Percentiles rank a stretch among this genome's conserved stretches.
Evolutionary conservation across 164 flowering plant species (phyloP).

Genomic region (Hamamelis virginiana): DNA sequence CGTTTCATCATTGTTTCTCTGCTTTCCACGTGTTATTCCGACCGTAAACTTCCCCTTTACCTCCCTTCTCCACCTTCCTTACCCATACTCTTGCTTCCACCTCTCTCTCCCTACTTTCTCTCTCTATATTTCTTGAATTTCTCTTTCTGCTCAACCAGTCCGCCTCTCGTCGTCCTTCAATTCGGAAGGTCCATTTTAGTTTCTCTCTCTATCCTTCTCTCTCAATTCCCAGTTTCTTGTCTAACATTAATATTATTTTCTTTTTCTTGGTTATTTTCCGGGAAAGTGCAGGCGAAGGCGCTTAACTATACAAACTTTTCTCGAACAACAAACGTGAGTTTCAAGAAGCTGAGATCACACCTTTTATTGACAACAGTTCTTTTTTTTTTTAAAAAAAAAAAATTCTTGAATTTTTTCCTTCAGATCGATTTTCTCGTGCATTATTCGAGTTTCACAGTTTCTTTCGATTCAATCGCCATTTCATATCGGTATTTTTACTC

Average conservation of each 20-base stretch:
- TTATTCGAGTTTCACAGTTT: too few species aligned
- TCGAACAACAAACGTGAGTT: slow-evolving; percentile 1
- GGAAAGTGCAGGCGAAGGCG: not conserved
- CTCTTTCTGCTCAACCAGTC: not conserved
- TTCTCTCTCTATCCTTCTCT: not conserved
- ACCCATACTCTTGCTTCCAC: not conserved
- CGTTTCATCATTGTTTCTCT: too few species aligned
- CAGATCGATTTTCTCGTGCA: too few species aligned
- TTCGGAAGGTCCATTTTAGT: not conserved
- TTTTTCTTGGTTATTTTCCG: not conserved
- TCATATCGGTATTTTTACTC: too few species aligned
- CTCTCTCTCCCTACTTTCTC: not conserved
- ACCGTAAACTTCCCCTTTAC: not conserved
- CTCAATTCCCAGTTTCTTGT: not conserved
- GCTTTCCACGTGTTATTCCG: not conserved
- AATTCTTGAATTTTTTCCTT: too few species aligned
- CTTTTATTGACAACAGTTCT: not conserved
- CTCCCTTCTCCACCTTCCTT: not conserved
- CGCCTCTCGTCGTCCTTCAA: not conserved
- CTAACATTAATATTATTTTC: too few species aligned
- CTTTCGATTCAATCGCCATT: too few species aligned
- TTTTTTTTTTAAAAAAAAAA: too few species aligned
- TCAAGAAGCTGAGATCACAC: not conserved
- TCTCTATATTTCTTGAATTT: not conserved
- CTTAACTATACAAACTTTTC: too few species aligned